Evolutionary conservation across 1,139 yeast species (phyloP), one percentile per base, ranked within the genome.

Genomic region (Martiniozyma asiatica): DNA sequence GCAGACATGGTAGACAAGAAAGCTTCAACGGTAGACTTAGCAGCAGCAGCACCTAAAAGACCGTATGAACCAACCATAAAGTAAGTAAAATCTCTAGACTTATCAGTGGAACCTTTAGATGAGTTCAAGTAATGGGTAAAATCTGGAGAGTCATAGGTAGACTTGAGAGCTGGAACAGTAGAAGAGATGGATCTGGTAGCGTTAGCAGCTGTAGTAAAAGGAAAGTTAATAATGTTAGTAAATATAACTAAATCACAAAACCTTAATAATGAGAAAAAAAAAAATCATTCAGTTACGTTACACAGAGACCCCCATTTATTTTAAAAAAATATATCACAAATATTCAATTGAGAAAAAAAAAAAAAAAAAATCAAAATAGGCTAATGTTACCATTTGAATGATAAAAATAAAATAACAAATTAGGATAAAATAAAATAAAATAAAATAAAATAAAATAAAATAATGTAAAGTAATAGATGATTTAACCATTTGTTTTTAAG

Each of bases 1-100:
- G 99, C 99, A 46, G 95, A 75, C 89, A 87, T 76, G 43, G 96
- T 72, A 38, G 84, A 68, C 51, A 92, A 71, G 66, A 92, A 92
- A 41, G 94, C 75, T 64, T 87, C 96, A 32, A 92, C 98, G 35
- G 98, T 87, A 35, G 96, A 84, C 63, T 92, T 85, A 53, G 97
- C 98, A 51, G 94, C 95, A 35, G 92, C 96, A 36, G 99, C 95
- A 31, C 85, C 68, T 47, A 89, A 65, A 50, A 89, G 65, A 55
- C 99, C 99, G 61, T 89, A 68, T 31, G 97, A 78, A 42, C 99
- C 99, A 45, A 89, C 93, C 89, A 92, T 85, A 67, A 92, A 87
- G 69, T 92, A 92, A 43, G 94, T 72, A 63, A 81, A 76, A 56
- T 80, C 85, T 61, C 95, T 81, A 48, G 68, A 62, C 58, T 72